Percentiles rank a stretch among this genome's conserved stretches.
These are phyloP conservation scores for Sporothrix curviconia DNA, from an alignment of 2,329 filamentous ascomycete species.

Conservation along the genomic window DNA sequence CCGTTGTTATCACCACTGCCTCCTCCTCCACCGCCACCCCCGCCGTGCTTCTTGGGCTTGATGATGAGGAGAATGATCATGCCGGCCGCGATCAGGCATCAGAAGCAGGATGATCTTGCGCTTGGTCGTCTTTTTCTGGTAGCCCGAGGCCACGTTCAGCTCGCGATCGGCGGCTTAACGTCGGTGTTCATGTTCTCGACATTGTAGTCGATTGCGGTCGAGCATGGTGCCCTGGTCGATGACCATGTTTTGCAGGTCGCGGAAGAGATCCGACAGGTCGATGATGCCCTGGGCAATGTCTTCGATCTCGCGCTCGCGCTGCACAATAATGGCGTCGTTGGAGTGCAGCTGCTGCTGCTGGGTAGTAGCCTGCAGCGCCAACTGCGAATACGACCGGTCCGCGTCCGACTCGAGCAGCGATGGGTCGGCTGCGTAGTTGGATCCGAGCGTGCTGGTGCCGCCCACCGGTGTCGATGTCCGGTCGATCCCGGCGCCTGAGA, in stretches of 20 bases:
- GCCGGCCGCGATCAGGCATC: slow-evolving; percentile 72
- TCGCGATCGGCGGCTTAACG: slow-evolving; percentile 92
- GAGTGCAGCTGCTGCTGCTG: slow-evolving; percentile 56
- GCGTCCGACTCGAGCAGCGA: slow-evolving; percentile 89
- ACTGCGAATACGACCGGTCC: slow-evolving; percentile 86
- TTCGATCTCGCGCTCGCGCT: slow-evolving; percentile 93
- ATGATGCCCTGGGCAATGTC: slow-evolving; percentile 98
- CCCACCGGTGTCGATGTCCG: slow-evolving; percentile 44
- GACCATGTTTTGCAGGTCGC: slow-evolving; percentile 92
- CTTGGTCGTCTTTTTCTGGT: slow-evolving; percentile 83
- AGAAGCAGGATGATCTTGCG: slow-evolving; percentile 89
- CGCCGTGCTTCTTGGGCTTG: slow-evolving; percentile 58
- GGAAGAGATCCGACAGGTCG: slow-evolving; percentile 91
- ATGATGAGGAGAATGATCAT: slow-evolving; percentile 78
- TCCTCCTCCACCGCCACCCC: slow-evolving; percentile 14
- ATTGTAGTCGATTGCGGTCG: slow-evolving; percentile 95
- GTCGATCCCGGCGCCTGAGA: slow-evolving; percentile 53
- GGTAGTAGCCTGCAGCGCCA: slow-evolving; percentile 72
- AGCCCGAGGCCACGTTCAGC: slow-evolving; percentile 77
- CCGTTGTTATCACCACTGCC: not conserved
- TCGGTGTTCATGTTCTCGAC: slow-evolving; percentile 92
- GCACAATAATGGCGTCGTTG: slow-evolving; percentile 78
- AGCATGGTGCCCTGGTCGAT: slow-evolving; percentile 87
- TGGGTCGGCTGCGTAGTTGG: slow-evolving; percentile 56
- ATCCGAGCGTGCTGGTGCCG: slow-evolving; percentile 23